A percentile compares a stretch with the other conserved stretches of the same genome.
Evolutionary conservation across 495 filamentous ascomycete genomes (phyloP).

Genomic region (Penicillium coffeae): DNA sequence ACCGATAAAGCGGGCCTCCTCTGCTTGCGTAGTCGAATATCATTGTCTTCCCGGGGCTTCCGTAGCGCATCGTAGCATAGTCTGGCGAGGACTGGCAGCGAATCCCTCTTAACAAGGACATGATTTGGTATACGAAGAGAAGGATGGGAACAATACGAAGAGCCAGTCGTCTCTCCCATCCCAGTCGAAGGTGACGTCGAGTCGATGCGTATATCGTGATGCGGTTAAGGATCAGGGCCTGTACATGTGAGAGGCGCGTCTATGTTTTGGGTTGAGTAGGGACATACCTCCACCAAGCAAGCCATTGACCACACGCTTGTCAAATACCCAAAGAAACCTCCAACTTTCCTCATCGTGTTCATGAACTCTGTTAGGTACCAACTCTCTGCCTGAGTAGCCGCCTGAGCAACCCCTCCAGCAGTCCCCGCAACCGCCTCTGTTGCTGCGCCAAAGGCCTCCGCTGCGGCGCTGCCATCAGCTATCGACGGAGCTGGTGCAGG

Average conservation of each 20-base stretch:
- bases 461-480: slow-evolving; percentile 16
- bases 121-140: slow-evolving; percentile 65
- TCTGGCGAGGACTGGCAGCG: slow-evolving; percentile 87
- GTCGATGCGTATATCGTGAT: slow-evolving; percentile 91
- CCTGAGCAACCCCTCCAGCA: slow-evolving; percentile 27
- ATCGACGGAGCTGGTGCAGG: slow-evolving; percentile 14
- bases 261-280: background rate
- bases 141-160: slow-evolving; percentile 75
- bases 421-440: slow-evolving; percentile 27
- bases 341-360: slow-evolving; percentile 55
- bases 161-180: slow-evolving; percentile 65
- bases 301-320: slow-evolving; percentile 91
- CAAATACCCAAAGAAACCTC: slow-evolving; percentile 84
- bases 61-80: slow-evolving; percentile 70
- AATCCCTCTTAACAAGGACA: slow-evolving; percentile 72
- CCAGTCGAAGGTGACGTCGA: slow-evolving; percentile 66
- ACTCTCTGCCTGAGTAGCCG: slow-evolving; percentile 24
- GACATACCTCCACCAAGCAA: slow-evolving; percentile 69
- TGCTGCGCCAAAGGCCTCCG: slow-evolving; percentile 24
- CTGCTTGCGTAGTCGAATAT: slow-evolving; percentile 69
- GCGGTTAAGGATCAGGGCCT: slow-evolving; percentile 83
- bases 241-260: slow-evolving; percentile 10
- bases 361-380: slow-evolving; percentile 36
- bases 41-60: slow-evolving; percentile 59
- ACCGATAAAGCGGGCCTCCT: slow-evolving; percentile 62